A percentile compares a stretch with the other conserved stretches of the same genome.
These are phyloP conservation scores for Punica granatum DNA, from an alignment of 345 rosid genomes.

Conservation along the genomic window DNA sequence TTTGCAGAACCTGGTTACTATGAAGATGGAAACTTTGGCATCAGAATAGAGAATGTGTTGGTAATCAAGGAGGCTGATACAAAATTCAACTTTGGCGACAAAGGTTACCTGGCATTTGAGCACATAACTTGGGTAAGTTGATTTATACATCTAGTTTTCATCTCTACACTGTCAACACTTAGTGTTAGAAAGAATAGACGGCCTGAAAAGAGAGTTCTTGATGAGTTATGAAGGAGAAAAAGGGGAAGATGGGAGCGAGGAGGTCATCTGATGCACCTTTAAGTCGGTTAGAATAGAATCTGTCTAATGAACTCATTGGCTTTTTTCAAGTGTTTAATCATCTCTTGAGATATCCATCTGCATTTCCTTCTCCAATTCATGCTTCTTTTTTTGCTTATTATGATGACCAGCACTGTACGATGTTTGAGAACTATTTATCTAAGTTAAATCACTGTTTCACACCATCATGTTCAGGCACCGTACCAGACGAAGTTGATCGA, in stretches of 20 bases:
- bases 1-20: conserved; percentile 85
- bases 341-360: too few species aligned
- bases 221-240: neutral
- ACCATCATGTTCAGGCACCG: conserved; percentile 43
- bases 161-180: neutral
- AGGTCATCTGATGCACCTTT: too few species aligned
- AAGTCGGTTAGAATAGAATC: neutral
- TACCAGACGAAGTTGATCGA: conserved; percentile 84
- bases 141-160: neutral
- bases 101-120: conserved; percentile 84
- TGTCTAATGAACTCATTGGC: too few species aligned
- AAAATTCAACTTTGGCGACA: conserved; percentile 78
- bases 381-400: neutral
- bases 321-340: too few species aligned
- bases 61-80: conserved; percentile 64
- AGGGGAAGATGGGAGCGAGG: neutral
- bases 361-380: neutral
- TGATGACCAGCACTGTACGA: too few species aligned
- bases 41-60: conserved; percentile 93
- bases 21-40: conserved; percentile 90
- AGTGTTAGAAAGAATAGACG: too few species aligned
- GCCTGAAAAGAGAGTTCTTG: neutral
- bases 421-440: too few species aligned
- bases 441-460: neutral
- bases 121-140: conserved; percentile 94